Evolutionary conservation across 257 asterid genomes (phyloP), one percentile per base, ranked within the genome.

Genomic region (Solanum piurae): DNA sequence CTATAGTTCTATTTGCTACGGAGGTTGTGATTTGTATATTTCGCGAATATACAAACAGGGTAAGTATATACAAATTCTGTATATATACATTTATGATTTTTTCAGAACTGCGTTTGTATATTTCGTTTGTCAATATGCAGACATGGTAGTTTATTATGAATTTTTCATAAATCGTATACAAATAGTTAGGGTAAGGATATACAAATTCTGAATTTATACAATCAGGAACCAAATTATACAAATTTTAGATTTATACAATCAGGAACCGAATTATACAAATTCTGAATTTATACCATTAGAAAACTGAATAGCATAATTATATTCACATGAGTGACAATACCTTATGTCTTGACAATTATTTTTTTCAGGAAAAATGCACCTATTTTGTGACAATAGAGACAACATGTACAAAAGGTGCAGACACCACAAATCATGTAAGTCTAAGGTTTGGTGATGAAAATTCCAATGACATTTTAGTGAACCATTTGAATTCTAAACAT

Each of bases 371-470:
- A 12, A 90, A 88, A 21, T 93, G 94, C 76, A 88, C 82, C 44
- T 93, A 91, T 33, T 84, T 88, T 46, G 94, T 91, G 74, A 90
- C 88, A 42, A 86, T 91, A 68, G 83, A 89, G 86, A 93, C 95
- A n/a, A 88, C 91, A 27, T 90, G 95, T 88, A 88, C 86, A 38
- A 84, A 64, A 73, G 95, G 91, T 21, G 93, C 91, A 52, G 92
- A 89, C 29, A 92, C 95, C 9, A 90, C 92, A 25, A 84, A 87
- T 85, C 91, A 86, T 8, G 91, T 93, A 36, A 90, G 93, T 88
- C 77, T 93, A 49, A 87, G 94, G 25, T 93, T 93, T 83, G 95
- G 95, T 31, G 95, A 93, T 80, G 89, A 71, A 82, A 86, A 91
- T 12, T 90, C 92, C 86, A 93, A 89, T 42, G 89, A 90, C 84